Percentiles rank a stretch among this genome's conserved stretches.
phyloP scores from a whole-genome alignment of 495 filamentous ascomycete species.

The Penicillium daleae region DNA sequence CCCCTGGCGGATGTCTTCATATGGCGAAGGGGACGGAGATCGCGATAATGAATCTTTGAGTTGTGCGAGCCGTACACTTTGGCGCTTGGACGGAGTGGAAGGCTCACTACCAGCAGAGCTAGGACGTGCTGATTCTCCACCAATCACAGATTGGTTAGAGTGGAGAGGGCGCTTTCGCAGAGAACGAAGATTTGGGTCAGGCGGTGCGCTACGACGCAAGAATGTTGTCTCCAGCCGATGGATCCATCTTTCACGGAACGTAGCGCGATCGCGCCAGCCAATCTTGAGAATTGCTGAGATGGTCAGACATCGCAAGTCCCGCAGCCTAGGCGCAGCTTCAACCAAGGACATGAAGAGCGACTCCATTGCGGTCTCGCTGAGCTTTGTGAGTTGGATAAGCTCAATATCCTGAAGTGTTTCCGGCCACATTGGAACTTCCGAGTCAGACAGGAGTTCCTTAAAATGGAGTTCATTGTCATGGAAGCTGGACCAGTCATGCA shows the following conservation, averaged over 20 bases:
- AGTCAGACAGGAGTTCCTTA: constrained; percentile 57
- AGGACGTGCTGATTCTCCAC: constrained; percentile 12
- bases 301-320: constrained; percentile 63
- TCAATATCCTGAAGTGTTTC: constrained; percentile 67
- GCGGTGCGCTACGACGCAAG: constrained; percentile 56
- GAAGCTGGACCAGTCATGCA: constrained; percentile 60
- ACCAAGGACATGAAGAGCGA: constrained; percentile 77
- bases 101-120: constrained; percentile 18
- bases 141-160: background rate
- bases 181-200: constrained; percentile 43
- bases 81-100: constrained; percentile 40
- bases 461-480: constrained; percentile 75
- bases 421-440: constrained; percentile 77
- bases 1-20: constrained; percentile 59
- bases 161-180: constrained; percentile 23
- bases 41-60: constrained; percentile 22
- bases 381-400: constrained; percentile 73
- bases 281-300: constrained; percentile 75
- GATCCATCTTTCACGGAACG: constrained; percentile 74
- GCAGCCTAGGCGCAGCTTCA: constrained; percentile 64
- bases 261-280: constrained; percentile 76
- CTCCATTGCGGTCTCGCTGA: constrained; percentile 64
- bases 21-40: background rate
- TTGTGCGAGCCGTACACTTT: constrained; percentile 46
- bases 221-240: constrained; percentile 66